Evolutionary conservation across 2,329 filamentous ascomycete genomes (phyloP).

Genomic region (Zymoseptoria brevis): DNA sequence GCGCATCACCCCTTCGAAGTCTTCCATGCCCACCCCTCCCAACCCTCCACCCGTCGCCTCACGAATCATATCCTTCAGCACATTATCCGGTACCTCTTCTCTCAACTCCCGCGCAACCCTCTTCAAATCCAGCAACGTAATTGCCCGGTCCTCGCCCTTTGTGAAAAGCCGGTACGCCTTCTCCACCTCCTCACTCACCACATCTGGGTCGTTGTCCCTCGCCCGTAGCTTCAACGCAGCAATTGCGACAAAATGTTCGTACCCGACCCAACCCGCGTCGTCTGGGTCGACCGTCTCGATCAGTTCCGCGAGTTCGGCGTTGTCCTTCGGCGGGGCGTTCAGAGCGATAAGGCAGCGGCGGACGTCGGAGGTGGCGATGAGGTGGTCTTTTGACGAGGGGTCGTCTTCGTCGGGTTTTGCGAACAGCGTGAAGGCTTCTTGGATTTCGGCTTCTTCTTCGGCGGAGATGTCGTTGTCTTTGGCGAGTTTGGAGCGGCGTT

Average conservation of each 20-base stretch:
- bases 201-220: conserved; percentile 39
- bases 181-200: conserved; percentile 60
- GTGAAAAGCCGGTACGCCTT: conserved; percentile 79
- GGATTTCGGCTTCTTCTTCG: conserved; percentile 81
- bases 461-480: conserved; percentile 82
- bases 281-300: conserved; percentile 77
- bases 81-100: conserved; percentile 73
- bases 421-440: conserved; percentile 82
- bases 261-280: conserved; percentile 66
- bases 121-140: conserved; percentile 70
- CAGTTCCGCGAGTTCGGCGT: conserved; percentile 66
- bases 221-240: conserved; percentile 74
- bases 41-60: conserved; percentile 82
- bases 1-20: conserved; percentile 81
- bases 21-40: conserved; percentile 63
- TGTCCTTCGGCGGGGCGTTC: conserved; percentile 58
- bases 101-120: conserved; percentile 73
- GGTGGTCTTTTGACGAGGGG: conserved; percentile 52
- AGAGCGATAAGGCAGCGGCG: conserved; percentile 56
- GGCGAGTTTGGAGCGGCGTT: conserved; percentile 76
- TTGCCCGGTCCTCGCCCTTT: conserved; percentile 51
- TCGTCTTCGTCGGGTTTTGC: conserved; percentile 38
- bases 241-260: conserved; percentile 75
- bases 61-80: conserved; percentile 86
- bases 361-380: conserved; percentile 38